Evolutionary conservation across 78 protist genomes (phyloP).

Genomic region (Emiliania huxleyi): DNA sequence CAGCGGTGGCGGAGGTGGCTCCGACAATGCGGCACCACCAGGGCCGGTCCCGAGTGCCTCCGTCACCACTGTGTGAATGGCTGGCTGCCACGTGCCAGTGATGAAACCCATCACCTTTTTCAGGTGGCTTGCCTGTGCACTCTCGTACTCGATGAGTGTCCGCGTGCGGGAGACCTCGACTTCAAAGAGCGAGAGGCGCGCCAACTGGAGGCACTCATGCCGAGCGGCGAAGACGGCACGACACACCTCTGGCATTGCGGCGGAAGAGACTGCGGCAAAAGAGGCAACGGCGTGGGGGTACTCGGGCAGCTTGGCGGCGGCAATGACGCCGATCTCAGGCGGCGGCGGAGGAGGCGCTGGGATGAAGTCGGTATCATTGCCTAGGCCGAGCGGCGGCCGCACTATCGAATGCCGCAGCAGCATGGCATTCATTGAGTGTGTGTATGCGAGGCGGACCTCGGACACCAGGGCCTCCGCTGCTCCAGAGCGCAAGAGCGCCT

Average conservation of each 20-base stretch:
- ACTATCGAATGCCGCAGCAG: background rate
- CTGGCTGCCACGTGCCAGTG: background rate
- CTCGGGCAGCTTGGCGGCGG: background rate
- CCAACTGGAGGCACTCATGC: slow-evolving; percentile 16
- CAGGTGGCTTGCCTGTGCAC: background rate
- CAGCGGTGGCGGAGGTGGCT: background rate
- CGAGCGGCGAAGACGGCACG: background rate
- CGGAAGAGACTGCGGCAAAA: background rate
- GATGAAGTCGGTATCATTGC: background rate
- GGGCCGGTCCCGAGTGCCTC: background rate
- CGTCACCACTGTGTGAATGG: background rate
- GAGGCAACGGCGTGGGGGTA: background rate
- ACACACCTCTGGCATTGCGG: background rate
- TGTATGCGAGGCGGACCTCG: background rate
- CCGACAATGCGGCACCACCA: background rate
- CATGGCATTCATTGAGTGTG: background rate
- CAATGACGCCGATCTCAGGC: background rate
- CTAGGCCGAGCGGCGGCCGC: background rate
- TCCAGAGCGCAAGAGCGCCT: background rate
- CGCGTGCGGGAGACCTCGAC: background rate
- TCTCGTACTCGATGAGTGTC: slow-evolving; percentile 8
- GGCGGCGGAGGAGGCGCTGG: background rate
- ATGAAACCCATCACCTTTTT: background rate
- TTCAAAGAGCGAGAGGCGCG: background rate
- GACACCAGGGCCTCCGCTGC: background rate